phyloP scores from a whole-genome alignment of 1,284 basidiomycete genomes.

The Afroboletus lepidellus region DNA sequence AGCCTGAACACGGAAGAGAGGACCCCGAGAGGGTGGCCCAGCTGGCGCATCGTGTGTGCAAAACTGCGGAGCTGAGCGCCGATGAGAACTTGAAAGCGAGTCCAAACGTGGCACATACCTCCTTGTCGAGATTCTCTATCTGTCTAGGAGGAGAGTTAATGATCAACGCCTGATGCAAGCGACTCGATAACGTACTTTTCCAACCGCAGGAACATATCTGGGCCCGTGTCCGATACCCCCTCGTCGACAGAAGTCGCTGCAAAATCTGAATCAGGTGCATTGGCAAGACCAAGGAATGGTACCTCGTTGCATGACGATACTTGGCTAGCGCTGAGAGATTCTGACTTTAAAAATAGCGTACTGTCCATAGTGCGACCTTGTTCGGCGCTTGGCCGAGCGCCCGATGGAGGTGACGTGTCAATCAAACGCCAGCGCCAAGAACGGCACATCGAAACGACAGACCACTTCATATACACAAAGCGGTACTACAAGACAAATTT shows the following conservation, averaged over 20 bases:
- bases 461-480: background rate
- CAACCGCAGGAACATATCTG: slow-evolving; percentile 33
- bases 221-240: slow-evolving; percentile 34
- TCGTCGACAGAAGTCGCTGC: slow-evolving; percentile 35
- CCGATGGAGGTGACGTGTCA: too few species aligned
- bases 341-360: too few species aligned
- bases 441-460: background rate
- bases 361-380: too few species aligned
- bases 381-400: too few species aligned
- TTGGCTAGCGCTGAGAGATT: slow-evolving; percentile 37
- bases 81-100: slow-evolving; percentile 13
- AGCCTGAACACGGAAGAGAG: slow-evolving; percentile 36
- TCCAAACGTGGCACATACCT: slow-evolving; percentile 19
- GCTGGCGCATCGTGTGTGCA: slow-evolving; percentile 35
- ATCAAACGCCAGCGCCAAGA: too few species aligned
- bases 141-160: slow-evolving; percentile 18
- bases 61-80: slow-evolving; percentile 31
- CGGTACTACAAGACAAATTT: background rate
- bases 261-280: slow-evolving; percentile 10
- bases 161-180: background rate
- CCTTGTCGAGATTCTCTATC: slow-evolving; percentile 35
- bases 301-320: background rate
- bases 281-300: too few species aligned
- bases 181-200: slow-evolving; percentile 18
- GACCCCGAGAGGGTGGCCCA: slow-evolving; percentile 37